A percentile compares a stretch with the other conserved stretches of the same genome.
These are phyloP conservation scores for Fusarium sp. DNA, from an alignment of 2,329 filamentous ascomycete species.

Conservation along the genomic window DNA sequence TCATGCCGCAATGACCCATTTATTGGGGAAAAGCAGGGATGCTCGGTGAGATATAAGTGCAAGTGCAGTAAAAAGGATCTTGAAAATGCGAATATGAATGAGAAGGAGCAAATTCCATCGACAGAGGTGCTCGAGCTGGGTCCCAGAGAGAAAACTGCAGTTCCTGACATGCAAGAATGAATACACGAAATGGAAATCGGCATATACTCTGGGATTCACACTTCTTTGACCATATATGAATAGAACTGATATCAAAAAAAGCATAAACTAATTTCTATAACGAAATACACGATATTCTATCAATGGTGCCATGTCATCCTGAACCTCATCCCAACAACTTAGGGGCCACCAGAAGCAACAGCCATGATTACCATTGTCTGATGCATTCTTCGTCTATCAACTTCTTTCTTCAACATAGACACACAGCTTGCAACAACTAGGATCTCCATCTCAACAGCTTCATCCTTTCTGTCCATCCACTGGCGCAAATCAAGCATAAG, in stretches of 20 bases:
- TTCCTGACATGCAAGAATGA: slow-evolving; percentile 40
- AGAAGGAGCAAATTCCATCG: slow-evolving; percentile 48
- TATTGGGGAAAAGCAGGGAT: slow-evolving; percentile 53
- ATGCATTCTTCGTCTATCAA: slow-evolving; percentile 66
- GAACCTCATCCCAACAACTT: not conserved
- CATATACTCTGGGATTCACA: not conserved
- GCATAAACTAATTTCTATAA: not conserved
- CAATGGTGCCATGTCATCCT: slow-evolving; percentile 6
- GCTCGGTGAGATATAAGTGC: slow-evolving; percentile 57
- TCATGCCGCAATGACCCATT: slow-evolving; percentile 60
- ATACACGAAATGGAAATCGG: not conserved
- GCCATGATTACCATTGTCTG: slow-evolving; percentile 62
- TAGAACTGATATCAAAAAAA: not conserved
- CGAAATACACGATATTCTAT: not conserved
- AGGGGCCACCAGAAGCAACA: slow-evolving; percentile 37
- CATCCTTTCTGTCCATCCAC: slow-evolving; percentile 52
- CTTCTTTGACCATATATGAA: not conserved
- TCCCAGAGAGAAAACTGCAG: slow-evolving; percentile 44
- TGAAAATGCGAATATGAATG: slow-evolving; percentile 44
- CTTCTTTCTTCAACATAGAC: slow-evolving; percentile 74
- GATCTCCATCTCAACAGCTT: slow-evolving; percentile 58
- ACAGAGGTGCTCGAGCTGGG: slow-evolving; percentile 42
- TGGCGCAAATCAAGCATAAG: slow-evolving; percentile 58
- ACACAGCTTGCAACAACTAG: slow-evolving; percentile 68
- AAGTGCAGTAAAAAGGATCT: slow-evolving; percentile 56